Conservation (phyloP, 148 eudicot species). For the Rhododendron ovatum region DNA sequence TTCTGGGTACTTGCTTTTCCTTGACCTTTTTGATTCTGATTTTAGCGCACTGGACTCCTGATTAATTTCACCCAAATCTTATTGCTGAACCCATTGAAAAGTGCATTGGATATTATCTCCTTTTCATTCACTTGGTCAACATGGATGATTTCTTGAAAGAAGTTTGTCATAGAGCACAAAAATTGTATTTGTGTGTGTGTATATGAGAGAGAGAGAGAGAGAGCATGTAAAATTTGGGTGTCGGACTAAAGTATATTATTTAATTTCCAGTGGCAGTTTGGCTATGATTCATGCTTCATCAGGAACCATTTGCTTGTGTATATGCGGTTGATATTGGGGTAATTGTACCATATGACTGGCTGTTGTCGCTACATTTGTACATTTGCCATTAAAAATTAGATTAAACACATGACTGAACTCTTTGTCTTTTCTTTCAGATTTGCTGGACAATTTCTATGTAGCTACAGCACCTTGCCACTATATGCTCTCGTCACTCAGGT, state of each 20-base stretch:
- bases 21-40: not conserved
- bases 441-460: constrained; percentile 90
- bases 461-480: constrained; percentile 97
- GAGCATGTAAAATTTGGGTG: not conserved
- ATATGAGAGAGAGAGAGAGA: not conserved
- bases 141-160: not conserved
- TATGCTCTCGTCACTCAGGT: constrained; percentile 99
- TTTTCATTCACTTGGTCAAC: not conserved
- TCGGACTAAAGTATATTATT: constrained; percentile 2
- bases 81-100: not conserved
- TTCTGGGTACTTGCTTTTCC: constrained; percentile 72
- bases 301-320: constrained; percentile 77
- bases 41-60: not conserved
- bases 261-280: constrained; percentile 91
- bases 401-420: not conserved
- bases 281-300: constrained; percentile 90
- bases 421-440: constrained; percentile 42
- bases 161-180: not conserved
- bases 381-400: not conserved
- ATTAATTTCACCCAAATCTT: not conserved
- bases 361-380: not conserved
- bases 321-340: constrained; percentile 87
- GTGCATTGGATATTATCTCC: not conserved
- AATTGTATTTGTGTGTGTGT: not conserved
- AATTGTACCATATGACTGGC: constrained; percentile 8